These are phyloP conservation scores for Stramenopiles sp. DNA, from an alignment of 352 stramenopile genomes.

Conservation along the genomic window DNA sequence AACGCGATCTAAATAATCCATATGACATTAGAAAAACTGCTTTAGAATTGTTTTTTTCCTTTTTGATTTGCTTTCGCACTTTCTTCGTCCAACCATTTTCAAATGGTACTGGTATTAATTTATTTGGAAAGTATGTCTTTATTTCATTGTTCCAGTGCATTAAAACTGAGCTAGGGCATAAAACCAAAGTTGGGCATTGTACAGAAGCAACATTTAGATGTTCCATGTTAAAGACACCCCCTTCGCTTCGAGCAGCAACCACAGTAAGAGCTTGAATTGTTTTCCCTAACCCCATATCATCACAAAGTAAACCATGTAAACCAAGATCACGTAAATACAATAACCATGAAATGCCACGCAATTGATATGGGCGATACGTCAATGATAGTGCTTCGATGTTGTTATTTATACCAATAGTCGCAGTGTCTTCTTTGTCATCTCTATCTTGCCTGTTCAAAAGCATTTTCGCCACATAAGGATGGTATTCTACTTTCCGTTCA, in stretches of 20 bases:
- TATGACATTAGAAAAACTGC: conserved; percentile 55
- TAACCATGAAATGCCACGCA: conserved; percentile 34
- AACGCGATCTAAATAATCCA: conserved; percentile 53
- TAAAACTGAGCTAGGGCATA: conserved; percentile 79
- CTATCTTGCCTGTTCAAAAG: no score
- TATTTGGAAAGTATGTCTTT: conserved; percentile 42
- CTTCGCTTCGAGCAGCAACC: conserved; percentile 39
- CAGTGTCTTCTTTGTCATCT: no score
- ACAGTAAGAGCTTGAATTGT: conserved; percentile 76
- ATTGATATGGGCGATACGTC: conserved; percentile 40
- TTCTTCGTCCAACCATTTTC: conserved; percentile 32
- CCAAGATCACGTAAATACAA: not conserved
- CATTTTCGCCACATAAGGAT: no score
- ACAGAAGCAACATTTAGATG: conserved; percentile 9
- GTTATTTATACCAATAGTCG: no score
- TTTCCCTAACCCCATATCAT: conserved; percentile 77
- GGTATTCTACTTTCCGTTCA: no score
- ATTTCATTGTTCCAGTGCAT: conserved; percentile 80
- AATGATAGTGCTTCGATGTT: no score
- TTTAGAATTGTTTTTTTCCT: conserved; percentile 7
- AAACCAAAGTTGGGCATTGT: conserved; percentile 41
- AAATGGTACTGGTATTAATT: conserved; percentile 25
- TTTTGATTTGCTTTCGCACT: conserved; percentile 23
- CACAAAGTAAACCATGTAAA: conserved; percentile 48
- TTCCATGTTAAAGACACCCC: conserved; percentile 8